Base-by-base conservation (phyloP, 208 protist species). In the Leishmania tropica region DNA sequence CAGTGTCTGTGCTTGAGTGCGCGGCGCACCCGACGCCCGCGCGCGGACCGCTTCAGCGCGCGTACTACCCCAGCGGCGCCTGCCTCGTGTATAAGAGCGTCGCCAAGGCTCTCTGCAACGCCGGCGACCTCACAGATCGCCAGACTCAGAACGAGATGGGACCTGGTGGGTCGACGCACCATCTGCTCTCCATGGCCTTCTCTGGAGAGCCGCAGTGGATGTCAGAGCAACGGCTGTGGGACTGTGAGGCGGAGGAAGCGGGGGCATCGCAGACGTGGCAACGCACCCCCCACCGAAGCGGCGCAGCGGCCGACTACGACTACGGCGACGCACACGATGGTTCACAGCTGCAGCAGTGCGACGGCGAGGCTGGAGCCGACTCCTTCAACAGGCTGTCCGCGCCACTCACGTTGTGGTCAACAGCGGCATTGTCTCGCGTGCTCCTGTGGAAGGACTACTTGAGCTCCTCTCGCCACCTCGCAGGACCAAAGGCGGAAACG, bases 51-150 rank as follows among this genome's bases (percentile, higher is more conserved):
- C 67, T 86, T 75, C 83, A 80, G 21, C 83, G 81, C 8, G 83
- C 80, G 56, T 83, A 89, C 75, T 96, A 94, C 82, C 74, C 70
- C n/a, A 90, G 84, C 42, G 90, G 91, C 6, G 74, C 87, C 45
- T 86, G 91, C 47, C 81, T 96, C 42, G 84, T 93, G 17, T 96
- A 94, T 82, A 76, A 75, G 48, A 85, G 87, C 62, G 83, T 96
- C 42, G 83, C 83, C 3, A 80, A 79, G 45, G 84, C 85, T 15
- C 78, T 96, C 58, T 89, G 86, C 83, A 84, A 79, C 47, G 79
- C 83, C 0, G 87, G 81, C 2, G 79, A 88, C 56, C 60, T 94
- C 47, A 64, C 72, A 13, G 83, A 87, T 54, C 40, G 51, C 6
- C 76, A 78, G 51, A 78, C 62, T 11, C 84, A 96, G 58, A 58